Conservation (phyloP, 2,329 filamentous ascomycete species). For the Aspergillus spinulosporus region DNA sequence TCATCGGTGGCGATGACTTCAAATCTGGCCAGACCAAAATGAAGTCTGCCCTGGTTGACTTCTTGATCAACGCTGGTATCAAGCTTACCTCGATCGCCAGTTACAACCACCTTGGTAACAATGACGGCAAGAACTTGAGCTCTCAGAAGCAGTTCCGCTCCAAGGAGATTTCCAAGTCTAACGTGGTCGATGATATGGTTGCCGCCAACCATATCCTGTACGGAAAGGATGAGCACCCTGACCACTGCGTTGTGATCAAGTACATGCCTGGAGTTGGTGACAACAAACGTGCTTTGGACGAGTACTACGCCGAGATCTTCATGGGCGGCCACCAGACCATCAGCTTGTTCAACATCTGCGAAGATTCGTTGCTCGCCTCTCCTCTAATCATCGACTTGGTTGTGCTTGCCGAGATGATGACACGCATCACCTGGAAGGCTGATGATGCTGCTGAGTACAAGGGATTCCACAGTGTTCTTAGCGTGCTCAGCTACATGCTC, state of each 20-base stretch:
- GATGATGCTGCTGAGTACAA: constrained; percentile 69
- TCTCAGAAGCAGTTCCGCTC: constrained; percentile 98
- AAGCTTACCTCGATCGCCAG: constrained; percentile 97
- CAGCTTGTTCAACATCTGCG: constrained; percentile 97
- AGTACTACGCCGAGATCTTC: constrained; percentile 99
- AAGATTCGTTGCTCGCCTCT: constrained; percentile 93
- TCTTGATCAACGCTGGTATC: constrained; percentile 97
- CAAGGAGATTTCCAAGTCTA: constrained; percentile 99
- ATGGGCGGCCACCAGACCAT: constrained; percentile 98
- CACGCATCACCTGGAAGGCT: constrained; percentile 88
- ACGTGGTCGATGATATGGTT: constrained; percentile 99
- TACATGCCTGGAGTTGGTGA: constrained; percentile 99
- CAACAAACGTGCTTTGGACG: constrained; percentile 97
- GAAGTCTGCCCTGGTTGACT: constrained; percentile 98
- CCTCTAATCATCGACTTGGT: constrained; percentile 97
- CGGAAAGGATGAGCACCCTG: constrained; percentile 87
- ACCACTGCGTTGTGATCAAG: constrained; percentile 99
- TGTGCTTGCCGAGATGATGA: constrained; percentile 95
- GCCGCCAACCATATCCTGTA: constrained; percentile 92
- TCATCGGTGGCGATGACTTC: constrained; percentile 98
- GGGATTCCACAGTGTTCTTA: constrained; percentile 95
- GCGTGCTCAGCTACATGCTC: constrained; percentile 98
- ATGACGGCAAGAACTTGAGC: constrained; percentile 97
- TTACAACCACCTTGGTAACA: constrained; percentile 99
- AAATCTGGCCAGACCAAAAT: constrained; percentile 99